These are phyloP conservation scores for Didymella lethalis DNA, from an alignment of 2,329 filamentous ascomycete species.

Conservation along the genomic window DNA sequence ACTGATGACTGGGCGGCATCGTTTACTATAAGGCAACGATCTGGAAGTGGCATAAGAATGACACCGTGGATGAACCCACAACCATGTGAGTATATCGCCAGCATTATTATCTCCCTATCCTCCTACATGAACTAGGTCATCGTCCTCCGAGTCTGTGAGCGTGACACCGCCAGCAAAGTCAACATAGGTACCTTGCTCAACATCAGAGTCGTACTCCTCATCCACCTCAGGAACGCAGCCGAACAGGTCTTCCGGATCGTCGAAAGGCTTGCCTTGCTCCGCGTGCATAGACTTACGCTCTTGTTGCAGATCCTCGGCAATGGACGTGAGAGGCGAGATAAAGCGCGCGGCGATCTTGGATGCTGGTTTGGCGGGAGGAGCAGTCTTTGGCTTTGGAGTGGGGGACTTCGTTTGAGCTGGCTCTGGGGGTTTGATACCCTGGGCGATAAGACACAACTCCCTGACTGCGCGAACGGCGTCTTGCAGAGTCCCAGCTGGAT, in stretches of 20 bases:
- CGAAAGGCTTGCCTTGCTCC: background rate
- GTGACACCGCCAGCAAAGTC: slow-evolving; percentile 19
- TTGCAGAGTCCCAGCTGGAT: background rate
- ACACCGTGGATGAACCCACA: background rate
- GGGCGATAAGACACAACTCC: slow-evolving; percentile 1
- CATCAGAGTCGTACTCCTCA: slow-evolving; percentile 15
- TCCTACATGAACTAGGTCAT: background rate
- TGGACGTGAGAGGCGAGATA: slow-evolving; percentile 11
- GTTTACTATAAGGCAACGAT: background rate
- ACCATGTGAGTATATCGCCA: background rate
- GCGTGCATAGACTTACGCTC: slow-evolving; percentile 9
- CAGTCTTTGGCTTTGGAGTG: background rate
- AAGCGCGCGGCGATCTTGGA: slow-evolving; percentile 11
- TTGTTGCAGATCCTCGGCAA: slow-evolving; percentile 13
- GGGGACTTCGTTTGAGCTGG: background rate
- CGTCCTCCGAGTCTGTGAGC: slow-evolving; percentile 10
- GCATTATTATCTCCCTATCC: background rate
- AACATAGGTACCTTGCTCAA: slow-evolving; percentile 2
- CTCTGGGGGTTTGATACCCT: background rate
- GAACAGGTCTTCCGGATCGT: background rate
- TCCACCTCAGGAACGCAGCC: slow-evolving; percentile 9
- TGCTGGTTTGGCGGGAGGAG: background rate
- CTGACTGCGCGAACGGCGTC: background rate
- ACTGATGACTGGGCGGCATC: background rate
- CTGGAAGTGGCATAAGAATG: background rate